Evolutionary conservation across 2,329 filamentous ascomycete genomes (phyloP), one percentile per base, ranked within the genome.

Genomic region (Trichoderma sp.): DNA sequence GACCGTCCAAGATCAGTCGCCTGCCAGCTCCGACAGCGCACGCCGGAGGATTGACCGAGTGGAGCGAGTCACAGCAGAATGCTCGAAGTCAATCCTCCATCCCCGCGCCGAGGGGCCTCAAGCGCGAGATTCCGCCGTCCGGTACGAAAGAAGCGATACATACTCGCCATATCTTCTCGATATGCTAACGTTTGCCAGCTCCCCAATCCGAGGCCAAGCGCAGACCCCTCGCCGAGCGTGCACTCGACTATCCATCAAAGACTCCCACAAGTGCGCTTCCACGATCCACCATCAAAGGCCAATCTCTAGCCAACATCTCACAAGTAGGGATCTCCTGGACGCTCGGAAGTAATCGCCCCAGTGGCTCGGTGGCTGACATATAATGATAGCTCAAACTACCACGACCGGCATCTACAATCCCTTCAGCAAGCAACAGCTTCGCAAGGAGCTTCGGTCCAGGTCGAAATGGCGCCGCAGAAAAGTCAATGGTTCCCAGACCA

Each of bases 11-110:
- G 59, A 74, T 75, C 58, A 81, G 79, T 73, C 77, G 80, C 20
- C 73, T 81, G 34, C 80, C 78, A 26, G 77, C 77, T 9, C 80
- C 79, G 66, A 74, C 76, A 6, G 73, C 75, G 43, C 72, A 75
- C 39, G 72, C 74, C 72, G 75, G 73, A 13, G 81, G 81, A 4
- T 83, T 90, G 17, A 79, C 84, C 11, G 88, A 90, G 76, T 86
- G 88, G 74, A 85, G 82, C 76, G 87, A 90, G 8, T 90, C 88
- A n/a, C 87, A 91, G 76, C 84, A 82, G 80, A 91, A 91, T 77
- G 79, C 85, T 57, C 86, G 88, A 65, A 78, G 81, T 12, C 85
- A 85, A 64, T 78, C 81, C 2, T 78, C 83, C 0, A 82, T 82
- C 47, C 82, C 82, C 67, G 80, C 83, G 39, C 80, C 83, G 23